A percentile compares a stretch with the other conserved stretches of the same genome.
Evolutionary conservation across 1,139 yeast genomes (phyloP).

Genomic region (Spathaspora jeffriesii): DNA sequence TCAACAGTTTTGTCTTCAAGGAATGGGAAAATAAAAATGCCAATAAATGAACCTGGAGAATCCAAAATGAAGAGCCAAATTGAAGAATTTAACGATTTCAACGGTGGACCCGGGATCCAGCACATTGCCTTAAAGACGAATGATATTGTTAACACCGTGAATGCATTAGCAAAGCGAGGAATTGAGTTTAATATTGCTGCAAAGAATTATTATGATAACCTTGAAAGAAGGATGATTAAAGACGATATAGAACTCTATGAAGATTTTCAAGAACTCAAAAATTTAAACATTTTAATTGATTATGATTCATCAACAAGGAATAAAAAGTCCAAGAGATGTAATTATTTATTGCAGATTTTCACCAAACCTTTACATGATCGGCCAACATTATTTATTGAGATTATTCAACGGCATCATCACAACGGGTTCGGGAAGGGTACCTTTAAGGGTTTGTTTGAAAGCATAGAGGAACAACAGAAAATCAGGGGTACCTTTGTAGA

Average conservation of each 20-base stretch:
- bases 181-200: slow-evolving; percentile 69
- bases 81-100: slow-evolving; percentile 75
- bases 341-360: slow-evolving; percentile 76
- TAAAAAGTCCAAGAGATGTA: slow-evolving; percentile 32
- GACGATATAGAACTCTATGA: slow-evolving; percentile 47
- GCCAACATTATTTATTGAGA: slow-evolving; percentile 79
- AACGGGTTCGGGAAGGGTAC: slow-evolving; percentile 90
- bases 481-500: slow-evolving; percentile 47
- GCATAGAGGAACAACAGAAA: slow-evolving; percentile 66
- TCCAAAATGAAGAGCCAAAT: slow-evolving; percentile 72
- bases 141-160: slow-evolving; percentile 61
- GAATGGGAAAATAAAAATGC: slow-evolving; percentile 70
- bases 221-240: slow-evolving; percentile 41
- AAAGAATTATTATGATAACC: slow-evolving; percentile 50
- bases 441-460: slow-evolving; percentile 76
- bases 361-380: slow-evolving; percentile 76
- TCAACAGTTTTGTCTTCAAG: slow-evolving; percentile 78
- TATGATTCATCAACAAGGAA: slow-evolving; percentile 55
- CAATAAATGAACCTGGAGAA: slow-evolving; percentile 80
- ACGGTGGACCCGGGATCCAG: slow-evolving; percentile 83
- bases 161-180: slow-evolving; percentile 55
- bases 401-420: slow-evolving; percentile 77
- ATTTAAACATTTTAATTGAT: slow-evolving; percentile 65
- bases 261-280: slow-evolving; percentile 37
- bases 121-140: slow-evolving; percentile 71